Evolutionary conservation across 257 asterid genomes (phyloP), one percentile per base, ranked within the genome.

Genomic region (Prunella vulgaris): DNA sequence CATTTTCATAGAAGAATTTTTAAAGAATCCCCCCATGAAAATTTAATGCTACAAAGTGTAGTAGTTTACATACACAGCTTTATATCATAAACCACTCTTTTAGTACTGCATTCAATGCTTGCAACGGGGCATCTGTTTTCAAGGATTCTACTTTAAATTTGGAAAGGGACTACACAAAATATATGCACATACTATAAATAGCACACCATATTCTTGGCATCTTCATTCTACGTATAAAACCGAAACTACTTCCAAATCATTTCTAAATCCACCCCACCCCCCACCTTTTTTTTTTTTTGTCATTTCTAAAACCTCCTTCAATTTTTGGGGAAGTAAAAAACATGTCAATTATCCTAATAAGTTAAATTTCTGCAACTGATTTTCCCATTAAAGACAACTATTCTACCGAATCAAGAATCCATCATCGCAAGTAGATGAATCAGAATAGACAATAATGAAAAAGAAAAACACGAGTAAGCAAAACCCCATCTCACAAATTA

Each of bases 371-470:
- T 8, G 46, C 51, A 12, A 27, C 25, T 46, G 38, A 57, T 58
- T 59, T 54, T 35, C 66, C 66, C 62, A 37, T 33, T 67, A 73
- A 40, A 46, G 27, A 63, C 48, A 72, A 33, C 32, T 54, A 56
- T 33, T 65, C 70, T 40, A 70, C 24, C 56, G 49, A 70, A 74
- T 37, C 53, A 74, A 74, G 71, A 79, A 74, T 18, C 64, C 44
- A 42, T 48, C 69, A 71, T 20, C 51, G 32, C 7, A 67, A 27
- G 59, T 17, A 24, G 68, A 62, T 57, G 14, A 57, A 52, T 30
- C 13, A 48, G 15, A 21, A 15, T 30, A 46, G 22, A 8, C 17
- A 42, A 8, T n/a, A n/a, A n/a, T n/a, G n/a, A 52, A 14, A 60
- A 37, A 15, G 2, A 35, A 35, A 35, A 20, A 46, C n/a, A 4